Conservation (phyloP, 192 early-diverging fungal species). For the Rhizophagus clarus region DNA sequence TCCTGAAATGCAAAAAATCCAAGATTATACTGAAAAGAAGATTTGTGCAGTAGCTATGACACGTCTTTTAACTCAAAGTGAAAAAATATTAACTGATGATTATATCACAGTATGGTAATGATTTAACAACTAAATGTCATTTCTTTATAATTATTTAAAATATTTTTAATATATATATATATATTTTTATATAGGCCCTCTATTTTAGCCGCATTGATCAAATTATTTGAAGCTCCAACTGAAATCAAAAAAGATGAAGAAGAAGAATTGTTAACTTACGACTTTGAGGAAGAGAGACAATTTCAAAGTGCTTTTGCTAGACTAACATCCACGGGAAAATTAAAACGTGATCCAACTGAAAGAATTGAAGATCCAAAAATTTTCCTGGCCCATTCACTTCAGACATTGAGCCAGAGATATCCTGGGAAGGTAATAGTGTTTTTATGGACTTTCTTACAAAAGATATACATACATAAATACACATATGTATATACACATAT, state of each 20-base stretch:
- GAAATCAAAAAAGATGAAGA: conserved; percentile 46
- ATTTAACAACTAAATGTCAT: conserved; percentile 1
- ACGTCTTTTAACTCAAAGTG: conserved; percentile 59
- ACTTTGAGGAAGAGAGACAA: conserved; percentile 78
- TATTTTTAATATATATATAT: neutral
- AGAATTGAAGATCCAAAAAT: conserved; percentile 49
- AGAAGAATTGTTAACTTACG: conserved; percentile 62
- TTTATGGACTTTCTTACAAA: no score
- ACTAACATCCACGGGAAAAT: conserved; percentile 67
- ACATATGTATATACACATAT: no score
- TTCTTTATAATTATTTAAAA: conserved; percentile 19
- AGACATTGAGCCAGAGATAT: conserved; percentile 47
- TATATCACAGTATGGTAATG: conserved; percentile 47
- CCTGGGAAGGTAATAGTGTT: conserved; percentile 35
- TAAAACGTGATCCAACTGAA: conserved; percentile 68
- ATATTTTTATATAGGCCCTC: conserved; percentile 46
- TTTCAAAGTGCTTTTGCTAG: conserved; percentile 85
- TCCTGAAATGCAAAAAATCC: conserved; percentile 61
- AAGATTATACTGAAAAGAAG: conserved; percentile 62
- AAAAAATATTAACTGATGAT: conserved; percentile 58
- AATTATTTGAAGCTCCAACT: conserved; percentile 62
- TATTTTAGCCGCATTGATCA: conserved; percentile 51
- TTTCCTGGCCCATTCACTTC: conserved; percentile 53
- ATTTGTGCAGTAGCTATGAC: conserved; percentile 64
- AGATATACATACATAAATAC: no score